phyloP scores from a whole-genome alignment of 1,284 basidiomycete genomes.

The Ceratobasidium sp. region DNA sequence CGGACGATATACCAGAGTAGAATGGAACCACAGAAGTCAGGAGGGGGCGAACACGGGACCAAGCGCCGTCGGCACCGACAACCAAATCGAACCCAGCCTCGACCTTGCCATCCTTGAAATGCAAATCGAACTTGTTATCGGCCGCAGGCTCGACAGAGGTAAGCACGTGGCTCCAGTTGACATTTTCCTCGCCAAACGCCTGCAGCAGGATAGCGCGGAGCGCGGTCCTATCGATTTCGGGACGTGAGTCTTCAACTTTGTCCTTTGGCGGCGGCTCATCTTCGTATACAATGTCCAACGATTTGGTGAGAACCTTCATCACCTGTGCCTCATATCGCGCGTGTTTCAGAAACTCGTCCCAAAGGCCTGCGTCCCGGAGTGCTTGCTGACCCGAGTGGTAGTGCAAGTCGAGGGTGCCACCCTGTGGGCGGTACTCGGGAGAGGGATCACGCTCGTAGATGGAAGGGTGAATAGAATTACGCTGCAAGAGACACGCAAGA shows the following conservation, averaged over 20 bases:
- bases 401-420: constrained; percentile 61
- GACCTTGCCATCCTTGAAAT: constrained; percentile 50
- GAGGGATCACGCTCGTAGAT: constrained; percentile 59
- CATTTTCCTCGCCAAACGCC: constrained; percentile 51
- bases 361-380: constrained; percentile 55
- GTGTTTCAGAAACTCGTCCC: constrained; percentile 53
- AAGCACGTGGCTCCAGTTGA: constrained; percentile 54
- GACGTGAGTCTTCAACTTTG: constrained; percentile 49
- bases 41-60: constrained; percentile 60
- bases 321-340: constrained; percentile 53
- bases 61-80: constrained; percentile 64
- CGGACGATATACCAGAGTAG: constrained; percentile 57
- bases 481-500: constrained; percentile 58
- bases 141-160: constrained; percentile 42
- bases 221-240: constrained; percentile 56
- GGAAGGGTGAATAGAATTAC: constrained; percentile 53
- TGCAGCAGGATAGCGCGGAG: constrained; percentile 54
- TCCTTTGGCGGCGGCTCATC: constrained; percentile 35
- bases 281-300: constrained; percentile 49
- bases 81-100: constrained; percentile 55
- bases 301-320: constrained; percentile 53
- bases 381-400: constrained; percentile 56
- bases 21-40: constrained; percentile 55
- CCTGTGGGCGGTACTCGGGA: constrained; percentile 55
- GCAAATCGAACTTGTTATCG: constrained; percentile 42